These are phyloP conservation scores for Boletus bicolor DNA, from an alignment of 768 basidiomycete species.

Conservation along the genomic window DNA sequence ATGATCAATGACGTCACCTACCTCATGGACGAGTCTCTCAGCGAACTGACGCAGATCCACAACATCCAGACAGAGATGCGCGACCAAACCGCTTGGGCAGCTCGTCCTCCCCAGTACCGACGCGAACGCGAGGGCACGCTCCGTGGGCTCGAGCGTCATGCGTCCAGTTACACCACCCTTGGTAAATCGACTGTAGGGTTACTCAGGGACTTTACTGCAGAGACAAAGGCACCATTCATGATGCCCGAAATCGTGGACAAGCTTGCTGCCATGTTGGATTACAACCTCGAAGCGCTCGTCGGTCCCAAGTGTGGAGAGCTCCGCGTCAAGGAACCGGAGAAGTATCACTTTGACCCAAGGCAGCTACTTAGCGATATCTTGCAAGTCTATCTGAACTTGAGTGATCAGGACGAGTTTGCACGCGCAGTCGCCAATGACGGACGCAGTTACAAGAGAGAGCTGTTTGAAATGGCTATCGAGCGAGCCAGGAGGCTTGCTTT, in stretches of 20 bases:
- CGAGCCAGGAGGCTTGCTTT: constrained; percentile 60
- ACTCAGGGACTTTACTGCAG: constrained; percentile 87
- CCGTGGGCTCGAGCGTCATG: constrained; percentile 77
- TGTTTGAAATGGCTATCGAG: constrained; percentile 77
- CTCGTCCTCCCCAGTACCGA: constrained; percentile 64
- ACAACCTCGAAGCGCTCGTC: constrained; percentile 85
- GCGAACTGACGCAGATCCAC: constrained; percentile 84
- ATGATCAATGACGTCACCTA: constrained; percentile 99
- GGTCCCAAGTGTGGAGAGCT: constrained; percentile 88
- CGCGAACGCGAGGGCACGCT: constrained; percentile 81
- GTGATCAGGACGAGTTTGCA: constrained; percentile 74
- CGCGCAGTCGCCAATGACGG: constrained; percentile 91
- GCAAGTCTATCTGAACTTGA: constrained; percentile 87
- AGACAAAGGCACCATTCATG: constrained; percentile 91
- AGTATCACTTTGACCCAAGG: constrained; percentile 85
- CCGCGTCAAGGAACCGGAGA: constrained; percentile 79
- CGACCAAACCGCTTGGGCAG: constrained; percentile 65
- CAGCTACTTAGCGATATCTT: constrained; percentile 81
- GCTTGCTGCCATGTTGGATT: constrained; percentile 94
- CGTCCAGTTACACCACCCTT: constrained; percentile 81
- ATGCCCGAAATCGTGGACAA: constrained; percentile 94
- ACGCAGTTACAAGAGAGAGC: constrained; percentile 78
- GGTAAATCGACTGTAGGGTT: constrained; percentile 88
- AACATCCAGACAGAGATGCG: constrained; percentile 85
- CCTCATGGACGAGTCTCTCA: constrained; percentile 93